Evolutionary conservation across 768 basidiomycete genomes (phyloP).

Genomic region (Tubosaeta sp.): DNA sequence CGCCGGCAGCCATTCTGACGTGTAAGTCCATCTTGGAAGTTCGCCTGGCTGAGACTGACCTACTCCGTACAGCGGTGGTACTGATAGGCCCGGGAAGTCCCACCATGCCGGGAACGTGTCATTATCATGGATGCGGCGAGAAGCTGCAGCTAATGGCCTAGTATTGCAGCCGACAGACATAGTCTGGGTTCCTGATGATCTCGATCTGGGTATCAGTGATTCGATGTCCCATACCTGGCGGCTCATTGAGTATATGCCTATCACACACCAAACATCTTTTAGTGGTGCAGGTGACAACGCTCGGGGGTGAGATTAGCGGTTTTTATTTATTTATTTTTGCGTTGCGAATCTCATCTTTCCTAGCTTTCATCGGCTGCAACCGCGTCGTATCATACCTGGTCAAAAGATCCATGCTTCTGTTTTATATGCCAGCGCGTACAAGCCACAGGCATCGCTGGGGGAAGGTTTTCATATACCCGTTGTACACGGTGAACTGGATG

Average conservation of each 20-base stretch:
- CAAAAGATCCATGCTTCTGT: constrained; percentile 24
- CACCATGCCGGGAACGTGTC: constrained; percentile 23
- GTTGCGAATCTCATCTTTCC: neutral
- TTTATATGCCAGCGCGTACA: constrained; percentile 17
- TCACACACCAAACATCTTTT: constrained; percentile 18
- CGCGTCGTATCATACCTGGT: constrained; percentile 24
- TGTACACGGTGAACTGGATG: neutral
- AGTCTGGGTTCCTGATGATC: constrained; percentile 24
- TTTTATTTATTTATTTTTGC: too few relatives aligned
- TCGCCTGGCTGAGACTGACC: neutral
- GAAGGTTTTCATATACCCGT: constrained; percentile 21
- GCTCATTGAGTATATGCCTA: constrained; percentile 16
- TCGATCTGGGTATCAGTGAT: constrained; percentile 16
- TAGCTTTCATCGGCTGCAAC: constrained; percentile 13
- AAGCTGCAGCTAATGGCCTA: constrained; percentile 26
- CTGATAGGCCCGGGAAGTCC: constrained; percentile 14
- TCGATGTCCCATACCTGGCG: constrained; percentile 18
- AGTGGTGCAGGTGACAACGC: constrained; percentile 14
- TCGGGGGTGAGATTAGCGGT: constrained; percentile 9
- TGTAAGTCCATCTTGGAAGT: constrained; percentile 11
- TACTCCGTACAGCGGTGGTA: constrained; percentile 15
- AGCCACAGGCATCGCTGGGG: constrained; percentile 14
- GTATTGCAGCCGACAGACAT: constrained; percentile 21
- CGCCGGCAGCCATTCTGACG: constrained; percentile 41
- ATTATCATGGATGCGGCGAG: constrained; percentile 33